A percentile compares a stretch with the other conserved stretches of the same genome.
Evolutionary conservation across 108 stramenopile species (phyloP).

Genomic region (Fragilaria crotonensis): DNA sequence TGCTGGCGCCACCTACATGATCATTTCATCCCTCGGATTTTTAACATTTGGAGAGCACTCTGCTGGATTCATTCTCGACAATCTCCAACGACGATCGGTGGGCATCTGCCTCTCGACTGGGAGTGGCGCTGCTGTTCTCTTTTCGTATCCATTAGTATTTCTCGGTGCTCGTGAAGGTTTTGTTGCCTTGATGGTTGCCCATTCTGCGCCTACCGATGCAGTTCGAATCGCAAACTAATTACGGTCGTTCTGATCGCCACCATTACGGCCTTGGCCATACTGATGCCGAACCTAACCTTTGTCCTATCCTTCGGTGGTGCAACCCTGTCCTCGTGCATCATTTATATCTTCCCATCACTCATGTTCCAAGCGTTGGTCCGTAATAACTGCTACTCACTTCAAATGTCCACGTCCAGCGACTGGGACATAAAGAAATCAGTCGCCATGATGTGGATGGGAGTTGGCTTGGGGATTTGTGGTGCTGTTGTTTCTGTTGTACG

Average conservation of each 20-base stretch:
- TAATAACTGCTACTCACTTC: neutral
- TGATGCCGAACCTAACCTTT: conserved; percentile 45
- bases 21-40: conserved; percentile 65
- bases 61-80: conserved; percentile 82
- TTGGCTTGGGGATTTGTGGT: conserved; percentile 11
- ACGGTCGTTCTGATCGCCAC: conserved; percentile 33
- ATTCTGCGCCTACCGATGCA: no score
- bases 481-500: conserved; percentile 15
- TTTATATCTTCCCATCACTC: conserved; percentile 81
- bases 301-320: conserved; percentile 82
- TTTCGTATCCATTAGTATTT: conserved; percentile 87
- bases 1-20: conserved; percentile 47
- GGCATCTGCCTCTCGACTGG: conserved; percentile 64
- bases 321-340: conserved; percentile 61
- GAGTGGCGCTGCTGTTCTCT: conserved; percentile 78
- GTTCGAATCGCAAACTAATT: conserved; percentile 56
- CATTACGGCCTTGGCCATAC: conserved; percentile 29
- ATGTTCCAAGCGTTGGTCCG: conserved; percentile 32
- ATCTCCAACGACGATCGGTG: conserved; percentile 63
- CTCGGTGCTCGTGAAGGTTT: conserved; percentile 68
- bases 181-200: conserved; percentile 44
- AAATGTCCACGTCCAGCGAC: no score
- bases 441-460: conserved; percentile 19
- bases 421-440: conserved; percentile 14
- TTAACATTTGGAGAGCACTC: conserved; percentile 77